Evolutionary conservation across 345 rosid genomes (phyloP).

Genomic region (Dovyalis caffra): DNA sequence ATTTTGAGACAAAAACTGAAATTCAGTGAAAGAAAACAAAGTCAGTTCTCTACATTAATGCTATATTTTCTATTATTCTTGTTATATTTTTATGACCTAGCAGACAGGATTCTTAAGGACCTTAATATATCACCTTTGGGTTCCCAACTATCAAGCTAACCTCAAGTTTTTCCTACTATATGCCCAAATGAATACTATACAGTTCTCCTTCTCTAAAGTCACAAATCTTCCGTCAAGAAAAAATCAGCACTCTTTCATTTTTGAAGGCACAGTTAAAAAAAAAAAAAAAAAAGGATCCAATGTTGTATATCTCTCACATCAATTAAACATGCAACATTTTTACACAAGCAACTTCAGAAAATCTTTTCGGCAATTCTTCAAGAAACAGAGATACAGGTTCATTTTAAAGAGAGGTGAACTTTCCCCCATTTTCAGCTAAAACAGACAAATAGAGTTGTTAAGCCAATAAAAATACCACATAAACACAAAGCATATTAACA

Average conservation of each 20-base stretch:
- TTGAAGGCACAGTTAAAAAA: too few species aligned
- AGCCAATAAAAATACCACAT: background rate
- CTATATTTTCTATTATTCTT: background rate
- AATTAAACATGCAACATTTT: background rate
- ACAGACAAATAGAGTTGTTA: background rate
- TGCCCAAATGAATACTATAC: background rate
- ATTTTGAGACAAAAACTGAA: constrained; percentile 43
- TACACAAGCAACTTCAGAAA: background rate
- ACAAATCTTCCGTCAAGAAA: background rate
- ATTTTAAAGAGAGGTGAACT: too few species aligned
- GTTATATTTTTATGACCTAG: background rate
- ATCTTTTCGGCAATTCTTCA: background rate
- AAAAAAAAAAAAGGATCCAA: background rate
- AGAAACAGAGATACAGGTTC: too few species aligned
- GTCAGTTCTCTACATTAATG: background rate
- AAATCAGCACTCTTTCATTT: background rate
- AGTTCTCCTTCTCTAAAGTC: background rate
- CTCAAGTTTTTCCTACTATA: background rate
- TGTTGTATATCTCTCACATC: background rate
- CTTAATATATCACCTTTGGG: background rate
- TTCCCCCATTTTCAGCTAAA: background rate
- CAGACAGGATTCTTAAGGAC: background rate
- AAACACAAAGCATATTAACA: background rate
- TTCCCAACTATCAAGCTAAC: background rate
- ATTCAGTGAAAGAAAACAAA: constrained; percentile 10